These are phyloP conservation scores for Dactylorhiza incarnata DNA, from an alignment of 106 monocot species.

Conservation along the genomic window DNA sequence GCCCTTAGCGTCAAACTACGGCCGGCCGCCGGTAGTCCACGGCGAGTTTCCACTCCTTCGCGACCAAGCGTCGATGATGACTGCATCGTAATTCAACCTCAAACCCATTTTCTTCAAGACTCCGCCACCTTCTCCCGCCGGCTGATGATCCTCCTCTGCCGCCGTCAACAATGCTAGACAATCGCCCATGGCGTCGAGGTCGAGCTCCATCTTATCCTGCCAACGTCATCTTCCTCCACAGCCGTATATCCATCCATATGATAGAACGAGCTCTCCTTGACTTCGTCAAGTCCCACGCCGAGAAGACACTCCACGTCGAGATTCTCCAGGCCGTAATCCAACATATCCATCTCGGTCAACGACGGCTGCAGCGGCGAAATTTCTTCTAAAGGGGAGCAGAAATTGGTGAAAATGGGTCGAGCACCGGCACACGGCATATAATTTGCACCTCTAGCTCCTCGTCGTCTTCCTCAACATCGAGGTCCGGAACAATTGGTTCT, in stretches of 20 bases:
- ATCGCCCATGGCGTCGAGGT: not conserved
- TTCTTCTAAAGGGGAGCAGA: constrained; percentile 21
- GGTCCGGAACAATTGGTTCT: constrained; percentile 13
- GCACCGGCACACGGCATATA: constrained; percentile 61
- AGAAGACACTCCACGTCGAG: constrained; percentile 82
- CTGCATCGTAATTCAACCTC: constrained; percentile 61
- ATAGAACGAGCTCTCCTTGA: constrained; percentile 17
- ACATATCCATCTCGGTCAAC: constrained; percentile 15
- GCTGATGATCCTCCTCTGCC: constrained; percentile 8
- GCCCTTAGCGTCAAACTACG: constrained; percentile 39
- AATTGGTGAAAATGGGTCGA: constrained; percentile 50
- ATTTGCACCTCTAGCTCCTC: constrained; percentile 50
- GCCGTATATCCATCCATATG: constrained; percentile 32
- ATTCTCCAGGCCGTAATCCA: constrained; percentile 54
- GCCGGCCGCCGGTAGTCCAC: constrained; percentile 65
- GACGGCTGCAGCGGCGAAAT: constrained; percentile 2
- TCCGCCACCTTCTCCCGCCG: not conserved
- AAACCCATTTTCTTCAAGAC: constrained; percentile 19
- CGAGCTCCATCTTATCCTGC: constrained; percentile 21
- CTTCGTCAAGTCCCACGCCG: constrained; percentile 37
- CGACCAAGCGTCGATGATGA: constrained; percentile 63
- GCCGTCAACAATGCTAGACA: not conserved
- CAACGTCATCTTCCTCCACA: constrained; percentile 12
- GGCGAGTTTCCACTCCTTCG: constrained; percentile 38
- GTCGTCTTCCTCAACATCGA: constrained; percentile 20